phyloP scores from a whole-genome alignment of 2,329 filamentous ascomycete genomes.

The Talaromyces amestolkiae region DNA sequence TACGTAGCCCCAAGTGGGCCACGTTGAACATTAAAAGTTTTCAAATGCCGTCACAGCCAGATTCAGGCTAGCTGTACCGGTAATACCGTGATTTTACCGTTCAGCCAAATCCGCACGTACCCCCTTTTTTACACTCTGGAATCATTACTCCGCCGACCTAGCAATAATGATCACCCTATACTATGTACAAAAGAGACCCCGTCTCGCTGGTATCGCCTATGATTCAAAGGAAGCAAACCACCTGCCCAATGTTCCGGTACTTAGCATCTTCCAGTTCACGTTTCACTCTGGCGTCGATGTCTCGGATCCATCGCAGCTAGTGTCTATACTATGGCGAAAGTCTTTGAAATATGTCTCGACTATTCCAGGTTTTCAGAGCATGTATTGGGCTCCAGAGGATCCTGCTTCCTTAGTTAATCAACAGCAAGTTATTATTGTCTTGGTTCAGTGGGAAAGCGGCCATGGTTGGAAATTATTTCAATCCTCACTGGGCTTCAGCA shows the following conservation, averaged over 20 bases:
- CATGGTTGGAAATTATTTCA: slow-evolving; percentile 1
- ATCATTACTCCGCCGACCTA: too few species aligned
- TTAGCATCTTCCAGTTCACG: slow-evolving; percentile 9
- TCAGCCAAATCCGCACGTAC: too few species aligned
- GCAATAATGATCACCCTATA: neutral
- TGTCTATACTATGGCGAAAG: neutral
- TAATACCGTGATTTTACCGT: too few species aligned
- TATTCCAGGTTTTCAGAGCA: neutral
- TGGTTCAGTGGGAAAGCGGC: slow-evolving; percentile 8
- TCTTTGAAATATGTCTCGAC: neutral
- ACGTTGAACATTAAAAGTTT: too few species aligned
- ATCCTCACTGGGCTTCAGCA: slow-evolving; percentile 6
- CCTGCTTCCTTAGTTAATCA: neutral
- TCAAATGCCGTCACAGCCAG: too few species aligned
- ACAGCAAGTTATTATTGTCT: neutral
- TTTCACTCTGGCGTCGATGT: neutral
- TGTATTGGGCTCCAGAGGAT: neutral
- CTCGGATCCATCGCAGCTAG: slow-evolving; percentile 6
- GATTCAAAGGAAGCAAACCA: slow-evolving; percentile 1
- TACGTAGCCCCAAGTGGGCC: too few species aligned
- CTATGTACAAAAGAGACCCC: slow-evolving; percentile 17
- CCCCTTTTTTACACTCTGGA: too few species aligned
- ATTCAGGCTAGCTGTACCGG: too few species aligned
- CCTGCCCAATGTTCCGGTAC: neutral
- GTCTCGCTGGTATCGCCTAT: neutral